Evolutionary conservation across 1,284 basidiomycete genomes (phyloP).

Genomic region (Puccinia brachypodii): DNA sequence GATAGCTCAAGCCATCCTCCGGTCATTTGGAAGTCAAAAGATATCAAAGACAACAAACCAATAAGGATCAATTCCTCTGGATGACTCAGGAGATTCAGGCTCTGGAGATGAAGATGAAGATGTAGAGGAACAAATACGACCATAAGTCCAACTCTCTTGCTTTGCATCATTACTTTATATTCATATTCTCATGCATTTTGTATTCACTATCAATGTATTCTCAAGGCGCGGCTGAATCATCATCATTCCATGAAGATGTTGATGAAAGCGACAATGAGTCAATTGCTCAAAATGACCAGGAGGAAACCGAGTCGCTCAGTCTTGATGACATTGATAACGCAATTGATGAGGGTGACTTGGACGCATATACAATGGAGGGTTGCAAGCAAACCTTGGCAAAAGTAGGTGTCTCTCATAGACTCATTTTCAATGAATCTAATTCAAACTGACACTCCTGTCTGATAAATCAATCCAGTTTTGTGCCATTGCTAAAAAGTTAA

Average conservation of each 20-base stretch:
- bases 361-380: neutral
- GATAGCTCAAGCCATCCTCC: neutral
- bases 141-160: too few species aligned
- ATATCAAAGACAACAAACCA: neutral
- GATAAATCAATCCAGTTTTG: neutral
- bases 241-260: neutral
- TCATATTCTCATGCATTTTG: neutral
- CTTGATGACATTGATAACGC: neutral
- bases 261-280: neutral
- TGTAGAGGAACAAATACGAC: neutral
- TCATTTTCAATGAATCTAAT: too few species aligned
- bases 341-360: neutral
- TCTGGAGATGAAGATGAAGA: neutral
- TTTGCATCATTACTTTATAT: neutral
- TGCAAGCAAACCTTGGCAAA: neutral
- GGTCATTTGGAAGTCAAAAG: neutral
- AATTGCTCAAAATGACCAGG: neutral
- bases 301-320: neutral
- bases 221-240: neutral
- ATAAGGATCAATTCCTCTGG: too few species aligned
- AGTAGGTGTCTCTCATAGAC: too few species aligned
- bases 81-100: neutral
- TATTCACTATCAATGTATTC: neutral
- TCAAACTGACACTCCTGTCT: too few species aligned
- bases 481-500: neutral